Evolutionary conservation across 2,329 filamentous ascomycete species (phyloP), one percentile per base, ranked within the genome.

Genomic region (Paraphaeosphaeria sporulosa): DNA sequence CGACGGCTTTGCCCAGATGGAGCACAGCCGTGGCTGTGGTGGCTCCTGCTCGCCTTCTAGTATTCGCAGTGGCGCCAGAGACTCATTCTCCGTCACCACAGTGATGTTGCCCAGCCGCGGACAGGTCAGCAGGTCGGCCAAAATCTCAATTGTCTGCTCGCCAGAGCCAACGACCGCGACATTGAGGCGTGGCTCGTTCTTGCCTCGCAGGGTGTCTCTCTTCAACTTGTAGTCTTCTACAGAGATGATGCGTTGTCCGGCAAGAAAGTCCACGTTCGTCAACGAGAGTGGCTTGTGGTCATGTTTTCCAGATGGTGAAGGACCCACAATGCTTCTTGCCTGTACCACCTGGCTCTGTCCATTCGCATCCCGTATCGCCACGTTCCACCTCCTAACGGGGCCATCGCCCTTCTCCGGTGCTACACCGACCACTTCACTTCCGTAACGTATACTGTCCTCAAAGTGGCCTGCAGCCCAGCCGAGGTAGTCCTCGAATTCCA

Each of bases 401-500:
- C 65, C 64, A n/a, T 58, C 51, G 10, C 64, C 60, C 19, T 49
- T 64, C 15, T 71, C 74, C n/a, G 73, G 69, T 40, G 55, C 60
- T 7, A 77, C 71, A 9, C 66, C 62, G 19, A 75, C 62, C 9
- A 73, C 75, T 56, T 77, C 74, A 58, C 57, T 71, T 13, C 67
- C 58, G 56, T 76, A 77, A 55, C 62, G 65, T 8, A 76, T 73
- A 38, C 74, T 54, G 7, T 70, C 67, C 17, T 71, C 69, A 66
- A 77, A 76, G 10, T 76, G 68, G 19, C 71, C 69, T 12, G 75
- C 74, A 46, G 70, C 72, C 75, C 75, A 77, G 56, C 64, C 68
- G 55, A 79, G 64, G 47, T 79, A 78, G 48, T 79, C 71, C n/a
- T 75, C 75, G 19, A 79, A 78, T 53, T 79, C 77, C 48, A 73